phyloP scores from a whole-genome alignment of 805 yeast genomes.

The Metschnikowia gelsemii region DNA sequence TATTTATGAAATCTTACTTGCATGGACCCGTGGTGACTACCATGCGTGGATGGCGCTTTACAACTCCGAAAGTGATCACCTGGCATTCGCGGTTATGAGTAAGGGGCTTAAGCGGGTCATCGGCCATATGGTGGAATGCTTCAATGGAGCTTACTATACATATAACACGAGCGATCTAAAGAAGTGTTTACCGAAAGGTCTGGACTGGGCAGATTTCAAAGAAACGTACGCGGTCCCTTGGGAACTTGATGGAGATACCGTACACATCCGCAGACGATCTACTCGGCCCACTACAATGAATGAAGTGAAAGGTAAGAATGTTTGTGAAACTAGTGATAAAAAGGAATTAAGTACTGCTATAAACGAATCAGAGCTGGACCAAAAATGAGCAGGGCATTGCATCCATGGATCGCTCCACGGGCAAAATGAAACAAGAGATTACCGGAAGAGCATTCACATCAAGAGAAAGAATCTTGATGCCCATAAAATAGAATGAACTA shows the following conservation, averaged over 20 bases:
- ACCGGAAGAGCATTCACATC: no score
- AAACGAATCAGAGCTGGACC: no score
- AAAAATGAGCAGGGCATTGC: no score
- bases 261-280: conserved; percentile 26
- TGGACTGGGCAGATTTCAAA: conserved; percentile 22
- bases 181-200: conserved; percentile 28
- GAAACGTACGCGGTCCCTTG: conserved; percentile 28
- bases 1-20: conserved; percentile 20
- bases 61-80: conserved; percentile 32
- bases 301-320: background rate
- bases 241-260: conserved; percentile 29
- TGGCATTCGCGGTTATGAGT: conserved; percentile 39
- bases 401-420: no score
- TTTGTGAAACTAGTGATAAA: no score
- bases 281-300: background rate
- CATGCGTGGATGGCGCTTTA: conserved; percentile 31
- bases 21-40: conserved; percentile 35
- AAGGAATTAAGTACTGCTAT: no score
- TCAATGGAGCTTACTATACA: conserved; percentile 40
- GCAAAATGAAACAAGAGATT: no score
- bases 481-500: no score
- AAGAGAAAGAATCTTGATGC: no score
- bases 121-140: conserved; percentile 30
- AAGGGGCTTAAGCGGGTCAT: conserved; percentile 39
- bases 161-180: conserved; percentile 28